A percentile compares a stretch with the other conserved stretches of the same genome.
phyloP scores from a whole-genome alignment of 2,329 filamentous ascomycete genomes.

The Furcasterigmium furcatum region DNA sequence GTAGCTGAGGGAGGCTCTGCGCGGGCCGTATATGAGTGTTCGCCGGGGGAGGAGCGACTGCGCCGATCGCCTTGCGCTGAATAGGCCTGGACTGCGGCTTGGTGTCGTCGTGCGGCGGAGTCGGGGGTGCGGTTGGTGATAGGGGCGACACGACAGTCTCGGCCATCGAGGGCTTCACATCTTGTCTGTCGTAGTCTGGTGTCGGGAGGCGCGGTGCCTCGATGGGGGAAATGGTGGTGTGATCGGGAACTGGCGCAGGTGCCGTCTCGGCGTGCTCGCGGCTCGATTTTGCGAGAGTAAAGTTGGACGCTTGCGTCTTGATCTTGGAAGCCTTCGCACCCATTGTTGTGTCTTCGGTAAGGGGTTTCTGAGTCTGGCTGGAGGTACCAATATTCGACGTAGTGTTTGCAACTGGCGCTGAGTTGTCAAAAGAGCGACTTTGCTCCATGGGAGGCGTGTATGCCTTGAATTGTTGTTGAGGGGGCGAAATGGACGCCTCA shows the following conservation, averaged over 20 bases:
- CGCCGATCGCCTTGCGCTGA: slow-evolving; percentile 20
- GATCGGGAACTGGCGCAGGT: not conserved
- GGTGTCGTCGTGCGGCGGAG: slow-evolving; percentile 20
- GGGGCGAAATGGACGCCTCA: not conserved
- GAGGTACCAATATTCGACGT: no score
- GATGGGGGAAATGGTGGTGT: slow-evolving; percentile 6
- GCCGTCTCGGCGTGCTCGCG: not conserved
- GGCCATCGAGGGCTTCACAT: slow-evolving; percentile 31
- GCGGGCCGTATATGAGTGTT: slow-evolving; percentile 2
- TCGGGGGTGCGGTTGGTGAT: slow-evolving; percentile 42
- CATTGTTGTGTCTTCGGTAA: slow-evolving; percentile 20
- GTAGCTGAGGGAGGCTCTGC: slow-evolving; percentile 18
- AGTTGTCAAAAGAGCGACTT: not conserved
- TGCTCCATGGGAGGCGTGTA: not conserved
- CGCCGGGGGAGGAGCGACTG: slow-evolving; percentile 13
- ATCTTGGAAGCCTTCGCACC: slow-evolving; percentile 27
- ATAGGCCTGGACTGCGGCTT: slow-evolving; percentile 14
- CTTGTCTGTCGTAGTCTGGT: slow-evolving; percentile 44
- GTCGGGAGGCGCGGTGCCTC: slow-evolving; percentile 38
- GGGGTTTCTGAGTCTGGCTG: no score
- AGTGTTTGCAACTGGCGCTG: not conserved
- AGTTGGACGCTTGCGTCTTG: slow-evolving; percentile 19
- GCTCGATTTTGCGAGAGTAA: not conserved
- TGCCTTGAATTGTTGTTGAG: not conserved
- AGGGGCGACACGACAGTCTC: slow-evolving; percentile 36